Base-by-base conservation (phyloP, 139 green algal species). In the Chloropicon primus region DNA sequence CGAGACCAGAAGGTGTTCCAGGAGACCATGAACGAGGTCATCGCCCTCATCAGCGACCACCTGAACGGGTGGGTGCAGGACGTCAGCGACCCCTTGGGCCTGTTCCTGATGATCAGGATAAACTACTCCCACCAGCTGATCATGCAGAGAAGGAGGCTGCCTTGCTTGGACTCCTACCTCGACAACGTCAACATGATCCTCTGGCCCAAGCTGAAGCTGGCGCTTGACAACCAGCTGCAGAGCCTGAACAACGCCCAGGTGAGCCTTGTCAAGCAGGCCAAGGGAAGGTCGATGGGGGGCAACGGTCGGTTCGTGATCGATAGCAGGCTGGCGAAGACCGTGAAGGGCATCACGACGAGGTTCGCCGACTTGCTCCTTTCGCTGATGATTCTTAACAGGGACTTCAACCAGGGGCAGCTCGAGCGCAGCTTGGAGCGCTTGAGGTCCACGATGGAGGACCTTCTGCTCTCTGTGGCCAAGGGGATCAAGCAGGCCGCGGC, bases 101-200 rank as follows among this genome's bases (percentile, higher is more conserved):
- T 97, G 24, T 86, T 98, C 84, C 85, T 98, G 1, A 96, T 97
- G 89, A 96, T 98, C 77, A 87, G 93, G 24, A 87, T 98, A 28
- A 98, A 94, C 79, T 84, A 90, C 54, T 87, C 92, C 80, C 90
- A 97, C 80, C 87, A 88, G 75, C 92, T 76, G 2, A 21, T 26
- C 71, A 74, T 74, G 71, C 71, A 74, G 71, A 74, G 71, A 21
- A 74, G 41, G 41, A 62, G 41, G 41, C 71, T 28, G 23, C 24
- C 94, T 22, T 92, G 87, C 72, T 82, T 98, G 77, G 94, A 98
- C 78, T 84, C 87, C 73, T 94, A 97, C 87, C 87, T 98, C 23
- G 95, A 98, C 89, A 73, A 91, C 1, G 78, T 98, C 80, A 93
- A 97, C 80, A 84, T 98, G 74, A 24, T 92, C 76, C 83, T 98